These are phyloP conservation scores for Guadua angustifolia DNA, from an alignment of 176 grass and related monocot genomes.

Conservation along the genomic window DNA sequence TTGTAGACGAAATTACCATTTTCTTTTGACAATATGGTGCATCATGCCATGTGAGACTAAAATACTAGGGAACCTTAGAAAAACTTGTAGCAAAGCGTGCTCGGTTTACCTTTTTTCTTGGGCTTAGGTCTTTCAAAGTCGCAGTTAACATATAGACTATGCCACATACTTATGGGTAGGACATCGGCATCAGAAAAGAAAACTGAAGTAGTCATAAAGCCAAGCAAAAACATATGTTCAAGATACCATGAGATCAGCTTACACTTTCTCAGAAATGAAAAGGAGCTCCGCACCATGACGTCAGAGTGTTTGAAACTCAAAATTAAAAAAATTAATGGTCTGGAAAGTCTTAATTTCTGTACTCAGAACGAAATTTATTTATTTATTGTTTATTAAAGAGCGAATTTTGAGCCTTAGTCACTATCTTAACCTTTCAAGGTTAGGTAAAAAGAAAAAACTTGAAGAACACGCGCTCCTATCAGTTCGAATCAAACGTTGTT, in stretches of 20 bases:
- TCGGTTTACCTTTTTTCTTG: not conserved
- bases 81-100: not conserved
- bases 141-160: not conserved
- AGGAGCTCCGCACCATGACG: not conserved
- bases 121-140: slow-evolving; percentile 12
- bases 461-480: not conserved
- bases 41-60: not conserved
- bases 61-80: not conserved
- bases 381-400: not conserved
- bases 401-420: not conserved
- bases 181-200: slow-evolving; percentile 30
- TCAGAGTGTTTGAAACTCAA: not conserved
- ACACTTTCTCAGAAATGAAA: slow-evolving; percentile 5
- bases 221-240: not conserved
- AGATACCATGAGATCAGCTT: not conserved
- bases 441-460: slow-evolving; percentile 17
- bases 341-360: not conserved
- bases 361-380: not conserved
- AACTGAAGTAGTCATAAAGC: slow-evolving; percentile 35
- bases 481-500: not conserved
- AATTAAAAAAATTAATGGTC: slow-evolving; percentile 18
- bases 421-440: not conserved
- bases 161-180: not conserved
- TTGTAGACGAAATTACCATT: not conserved
- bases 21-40: not conserved